Evolutionary conservation across 352 stramenopile species (phyloP).

Genomic region (Globisporangium okanoganense): DNA sequence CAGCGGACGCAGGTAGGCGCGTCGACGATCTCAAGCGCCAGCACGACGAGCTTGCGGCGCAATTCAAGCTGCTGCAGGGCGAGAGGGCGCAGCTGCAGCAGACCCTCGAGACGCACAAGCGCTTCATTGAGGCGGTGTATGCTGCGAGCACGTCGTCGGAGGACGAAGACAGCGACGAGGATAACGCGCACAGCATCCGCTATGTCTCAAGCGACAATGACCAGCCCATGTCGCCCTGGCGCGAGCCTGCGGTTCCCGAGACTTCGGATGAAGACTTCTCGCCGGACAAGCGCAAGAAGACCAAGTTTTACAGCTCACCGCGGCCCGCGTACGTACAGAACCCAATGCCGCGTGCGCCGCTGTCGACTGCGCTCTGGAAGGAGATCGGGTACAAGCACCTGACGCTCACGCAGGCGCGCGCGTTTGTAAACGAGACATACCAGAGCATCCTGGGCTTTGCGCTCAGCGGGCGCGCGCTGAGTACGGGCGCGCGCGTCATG

Average conservation of each 20-base stretch:
- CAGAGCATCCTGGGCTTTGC: slow-evolving; percentile 49
- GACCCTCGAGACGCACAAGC: slow-evolving; percentile 34
- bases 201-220: slow-evolving; percentile 7
- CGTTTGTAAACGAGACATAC: slow-evolving; percentile 39
- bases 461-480: slow-evolving; percentile 43
- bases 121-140: slow-evolving; percentile 35
- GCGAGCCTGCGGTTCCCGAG: slow-evolving; percentile 6
- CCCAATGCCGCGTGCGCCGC: not conserved
- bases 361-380: slow-evolving; percentile 3
- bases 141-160: slow-evolving; percentile 18
- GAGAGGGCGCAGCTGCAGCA: slow-evolving; percentile 40
- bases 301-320: slow-evolving; percentile 27
- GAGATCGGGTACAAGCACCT: slow-evolving; percentile 16
- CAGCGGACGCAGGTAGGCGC: not conserved
- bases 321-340: slow-evolving; percentile 27
- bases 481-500: slow-evolving; percentile 43
- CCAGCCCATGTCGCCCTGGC: slow-evolving; percentile 17
- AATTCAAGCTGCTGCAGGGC: slow-evolving; percentile 37
- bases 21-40: slow-evolving; percentile 29
- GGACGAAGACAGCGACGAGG: slow-evolving; percentile 13
- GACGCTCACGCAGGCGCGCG: slow-evolving; percentile 16
- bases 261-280: slow-evolving; percentile 42
- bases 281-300: slow-evolving; percentile 20
- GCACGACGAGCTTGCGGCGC: slow-evolving; percentile 31
- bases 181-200: slow-evolving; percentile 5